phyloP scores from a whole-genome alignment of 805 yeast genomes.

The Kregervanrija fluxuum region DNA sequence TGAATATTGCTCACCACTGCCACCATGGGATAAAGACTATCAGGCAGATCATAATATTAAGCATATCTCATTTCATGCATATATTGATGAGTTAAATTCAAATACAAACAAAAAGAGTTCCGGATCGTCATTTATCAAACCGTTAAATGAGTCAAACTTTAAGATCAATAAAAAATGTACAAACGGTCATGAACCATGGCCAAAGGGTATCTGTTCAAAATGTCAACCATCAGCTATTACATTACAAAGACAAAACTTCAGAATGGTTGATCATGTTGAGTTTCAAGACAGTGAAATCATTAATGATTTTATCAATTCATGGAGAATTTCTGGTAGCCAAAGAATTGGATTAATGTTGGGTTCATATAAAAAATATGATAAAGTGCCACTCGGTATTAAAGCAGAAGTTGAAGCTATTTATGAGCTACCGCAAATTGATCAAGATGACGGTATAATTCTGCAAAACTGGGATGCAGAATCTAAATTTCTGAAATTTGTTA shows the following conservation, averaged over 20 bases:
- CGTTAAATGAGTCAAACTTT: constrained; percentile 66
- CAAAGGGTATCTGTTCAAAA: constrained; percentile 87
- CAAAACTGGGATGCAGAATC: constrained; percentile 48
- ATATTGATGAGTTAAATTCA: constrained; percentile 66
- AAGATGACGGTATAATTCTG: constrained; percentile 73
- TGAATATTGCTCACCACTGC: constrained; percentile 91
- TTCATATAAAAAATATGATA: constrained; percentile 64
- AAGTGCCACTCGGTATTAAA: constrained; percentile 88
- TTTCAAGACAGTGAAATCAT: constrained; percentile 68
- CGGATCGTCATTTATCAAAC: constrained; percentile 68
- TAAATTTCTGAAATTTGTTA: constrained; percentile 47
- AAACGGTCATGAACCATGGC: constrained; percentile 90
- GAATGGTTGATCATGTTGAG: constrained; percentile 98
- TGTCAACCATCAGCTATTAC: constrained; percentile 97
- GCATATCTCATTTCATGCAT: constrained; percentile 82
- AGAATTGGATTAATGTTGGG: constrained; percentile 85
- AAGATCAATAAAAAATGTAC: constrained; percentile 58
- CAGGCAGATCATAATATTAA: constrained; percentile 71
- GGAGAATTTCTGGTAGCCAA: constrained; percentile 88
- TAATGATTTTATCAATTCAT: constrained; percentile 78
- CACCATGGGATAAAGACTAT: constrained; percentile 87
- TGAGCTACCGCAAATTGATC: constrained; percentile 87
- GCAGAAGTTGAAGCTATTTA: constrained; percentile 91
- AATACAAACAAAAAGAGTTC: constrained; percentile 52
- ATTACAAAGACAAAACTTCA: constrained; percentile 76